Conservation (phyloP, 176 grass and related monocot species). For the Paspalum notatum region DNA sequence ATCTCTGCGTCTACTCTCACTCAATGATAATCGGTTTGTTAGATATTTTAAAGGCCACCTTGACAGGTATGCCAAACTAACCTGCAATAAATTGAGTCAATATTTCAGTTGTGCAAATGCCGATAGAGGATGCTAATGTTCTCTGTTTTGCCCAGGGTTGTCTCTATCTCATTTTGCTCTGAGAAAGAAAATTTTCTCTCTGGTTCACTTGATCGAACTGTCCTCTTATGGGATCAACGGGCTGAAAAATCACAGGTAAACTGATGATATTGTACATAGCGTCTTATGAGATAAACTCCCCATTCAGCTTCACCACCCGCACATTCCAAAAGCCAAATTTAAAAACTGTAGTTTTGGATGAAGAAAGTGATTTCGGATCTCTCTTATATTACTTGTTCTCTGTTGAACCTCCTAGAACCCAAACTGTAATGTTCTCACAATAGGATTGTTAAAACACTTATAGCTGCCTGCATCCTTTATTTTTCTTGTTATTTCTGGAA, state of each 20-base stretch:
- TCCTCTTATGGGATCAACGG: slow-evolving; percentile 88
- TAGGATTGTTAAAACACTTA: not conserved
- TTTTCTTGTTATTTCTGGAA: slow-evolving; percentile 4
- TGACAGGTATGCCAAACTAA: slow-evolving; percentile 63
- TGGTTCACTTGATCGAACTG: slow-evolving; percentile 92
- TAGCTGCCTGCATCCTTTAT: not conserved
- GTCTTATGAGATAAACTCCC: not conserved
- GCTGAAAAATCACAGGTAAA: slow-evolving; percentile 91
- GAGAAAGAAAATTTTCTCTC: slow-evolving; percentile 82
- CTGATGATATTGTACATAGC: slow-evolving; percentile 19
- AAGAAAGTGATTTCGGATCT: slow-evolving; percentile 8
- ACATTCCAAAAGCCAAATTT: not conserved
- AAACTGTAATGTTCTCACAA: slow-evolving; percentile 12
- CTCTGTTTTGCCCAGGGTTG: slow-evolving; percentile 65
- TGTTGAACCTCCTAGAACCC: slow-evolving; percentile 6
- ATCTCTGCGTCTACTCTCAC: slow-evolving; percentile 86
- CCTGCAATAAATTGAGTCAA: not conserved
- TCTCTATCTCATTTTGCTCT: slow-evolving; percentile 82
- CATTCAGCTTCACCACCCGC: not conserved
- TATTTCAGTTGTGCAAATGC: slow-evolving; percentile 15
- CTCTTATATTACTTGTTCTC: slow-evolving; percentile 8
- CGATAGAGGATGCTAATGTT: slow-evolving; percentile 27
- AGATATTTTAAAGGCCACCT: slow-evolving; percentile 99
- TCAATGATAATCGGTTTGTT: slow-evolving; percentile 93
- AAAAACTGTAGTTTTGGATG: slow-evolving; percentile 14